Evolutionary conservation across 2,329 filamentous ascomycete genomes (phyloP), one percentile per base, ranked within the genome.

Genomic region (Ophiostoma ips): DNA sequence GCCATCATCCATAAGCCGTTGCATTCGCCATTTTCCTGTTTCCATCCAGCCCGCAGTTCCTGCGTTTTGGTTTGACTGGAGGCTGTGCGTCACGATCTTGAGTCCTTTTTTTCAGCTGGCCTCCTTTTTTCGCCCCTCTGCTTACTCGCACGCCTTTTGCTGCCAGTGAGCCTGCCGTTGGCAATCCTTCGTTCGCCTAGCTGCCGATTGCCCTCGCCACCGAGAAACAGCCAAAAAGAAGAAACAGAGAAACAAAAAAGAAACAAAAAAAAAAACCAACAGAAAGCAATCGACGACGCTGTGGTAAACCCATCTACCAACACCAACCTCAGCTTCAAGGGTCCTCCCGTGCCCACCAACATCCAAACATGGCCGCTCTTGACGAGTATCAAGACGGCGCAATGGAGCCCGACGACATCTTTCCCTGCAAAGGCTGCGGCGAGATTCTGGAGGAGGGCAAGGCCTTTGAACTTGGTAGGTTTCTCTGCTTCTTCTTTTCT

Each of bases 401-500:
- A 49, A 73, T 85, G 71, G 87, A 94, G 53, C 75, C 76, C 55
- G 87, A 94, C 59, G 88, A 94, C 64, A 74, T 84, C 57, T 94
- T 86, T 62, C 86, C 86, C 54, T 95, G 88, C 72, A 94, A 94
- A 71, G 87, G 87, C 53, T 95, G 88, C 68, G 87, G 87, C 70
- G 86, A 94, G 88, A 95, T 96, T 58, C 77, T 98, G 18, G 92
- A 98, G 68, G 92, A 98, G 74, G 92, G 92, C 60, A 96, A 96
- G 68, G 92, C 92, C 48, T 98, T 95, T 61, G 92, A 98, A 70
- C 76, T 98, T 61, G 88, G 90, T 96, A 73, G 52, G 75, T 72
- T 40, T 37, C 50, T 45, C 40, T 2, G 11, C 31, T 35, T 7
- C 4, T 6, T 37, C 15, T 24, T 21, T 15, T 2, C 15, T 44